phyloP scores from a whole-genome alignment of 2,329 filamentous ascomycete genomes.

The Pseudonectria foliicola region DNA sequence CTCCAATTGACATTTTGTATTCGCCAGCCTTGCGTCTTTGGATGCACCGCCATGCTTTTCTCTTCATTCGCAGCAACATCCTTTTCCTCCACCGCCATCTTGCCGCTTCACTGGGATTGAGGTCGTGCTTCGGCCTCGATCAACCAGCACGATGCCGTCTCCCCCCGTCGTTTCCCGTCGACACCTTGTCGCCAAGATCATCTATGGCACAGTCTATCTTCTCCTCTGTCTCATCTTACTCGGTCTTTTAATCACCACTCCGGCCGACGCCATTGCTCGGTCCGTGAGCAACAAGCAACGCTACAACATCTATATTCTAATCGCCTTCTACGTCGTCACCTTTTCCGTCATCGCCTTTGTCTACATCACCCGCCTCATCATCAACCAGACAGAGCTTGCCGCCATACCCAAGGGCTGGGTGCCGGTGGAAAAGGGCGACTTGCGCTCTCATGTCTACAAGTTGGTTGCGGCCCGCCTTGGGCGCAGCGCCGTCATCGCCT shows the following conservation, averaged over 20 bases:
- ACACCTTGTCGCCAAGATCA: slow-evolving; percentile 63
- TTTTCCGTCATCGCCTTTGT: slow-evolving; percentile 64
- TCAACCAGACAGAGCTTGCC: slow-evolving; percentile 70
- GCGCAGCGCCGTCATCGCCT: slow-evolving; percentile 74
- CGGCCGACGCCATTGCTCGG: slow-evolving; percentile 74
- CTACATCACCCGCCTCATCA: slow-evolving; percentile 79
- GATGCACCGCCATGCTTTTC: too few relatives aligned
- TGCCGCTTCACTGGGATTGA: not conserved
- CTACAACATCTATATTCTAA: slow-evolving; percentile 79
- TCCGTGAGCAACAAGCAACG: slow-evolving; percentile 58
- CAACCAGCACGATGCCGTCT: slow-evolving; percentile 13
- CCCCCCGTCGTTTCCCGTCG: slow-evolving; percentile 36
- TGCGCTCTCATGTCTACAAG: slow-evolving; percentile 64
- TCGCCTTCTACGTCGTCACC: slow-evolving; percentile 67
- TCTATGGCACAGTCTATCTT: slow-evolving; percentile 74
- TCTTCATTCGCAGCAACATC: too few relatives aligned
- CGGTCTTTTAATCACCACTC: slow-evolving; percentile 69
- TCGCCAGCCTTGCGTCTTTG: too few relatives aligned
- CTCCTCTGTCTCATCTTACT: slow-evolving; percentile 67
- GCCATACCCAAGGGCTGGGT: slow-evolving; percentile 83
- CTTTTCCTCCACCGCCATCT: not conserved
- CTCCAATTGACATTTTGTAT: too few relatives aligned
- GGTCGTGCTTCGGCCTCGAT: not conserved
- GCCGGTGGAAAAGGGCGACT: slow-evolving; percentile 77
- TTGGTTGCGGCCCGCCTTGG: slow-evolving; percentile 68